These are phyloP conservation scores for Trichoderma asperellum DNA, from an alignment of 2,329 filamentous ascomycete species.

Conservation along the genomic window DNA sequence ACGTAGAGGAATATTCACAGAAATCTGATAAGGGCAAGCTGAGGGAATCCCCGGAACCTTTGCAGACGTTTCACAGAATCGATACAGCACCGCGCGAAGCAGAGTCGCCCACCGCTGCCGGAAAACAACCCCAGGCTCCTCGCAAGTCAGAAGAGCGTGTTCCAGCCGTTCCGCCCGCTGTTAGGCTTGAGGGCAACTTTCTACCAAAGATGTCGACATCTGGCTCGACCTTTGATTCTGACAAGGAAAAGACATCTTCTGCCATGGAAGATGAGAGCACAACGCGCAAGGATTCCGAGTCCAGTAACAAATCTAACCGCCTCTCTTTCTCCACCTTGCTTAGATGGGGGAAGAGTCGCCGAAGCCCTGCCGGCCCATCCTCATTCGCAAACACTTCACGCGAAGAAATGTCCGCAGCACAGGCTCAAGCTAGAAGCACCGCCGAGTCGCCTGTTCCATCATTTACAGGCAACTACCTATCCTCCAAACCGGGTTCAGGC, in stretches of 20 bases:
- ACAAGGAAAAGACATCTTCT: slow-evolving; percentile 43
- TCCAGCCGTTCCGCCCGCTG: slow-evolving; percentile 35
- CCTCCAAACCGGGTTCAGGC: slow-evolving; percentile 44
- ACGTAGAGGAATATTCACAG: slow-evolving; percentile 30
- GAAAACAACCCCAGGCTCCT: neutral
- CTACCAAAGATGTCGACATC: slow-evolving; percentile 54
- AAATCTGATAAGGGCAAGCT: slow-evolving; percentile 22
- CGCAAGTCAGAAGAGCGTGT: slow-evolving; percentile 33
- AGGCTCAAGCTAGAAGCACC: slow-evolving; percentile 37
- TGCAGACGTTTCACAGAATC: slow-evolving; percentile 40
- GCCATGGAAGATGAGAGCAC: slow-evolving; percentile 54
- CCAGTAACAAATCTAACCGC: slow-evolving; percentile 50
- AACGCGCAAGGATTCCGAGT: slow-evolving; percentile 59
- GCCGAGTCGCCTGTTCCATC: slow-evolving; percentile 14
- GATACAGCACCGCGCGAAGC: slow-evolving; percentile 34
- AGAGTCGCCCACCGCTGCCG: neutral
- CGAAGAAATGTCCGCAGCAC: slow-evolving; percentile 69
- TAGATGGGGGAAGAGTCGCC: slow-evolving; percentile 66
- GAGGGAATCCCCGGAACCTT: slow-evolving; percentile 33
- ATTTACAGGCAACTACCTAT: slow-evolving; percentile 36
- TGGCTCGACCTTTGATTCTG: slow-evolving; percentile 52
- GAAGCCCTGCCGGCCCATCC: slow-evolving; percentile 61
- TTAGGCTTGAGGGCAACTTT: slow-evolving; percentile 46
- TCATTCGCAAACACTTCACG: slow-evolving; percentile 93
- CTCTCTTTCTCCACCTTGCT: slow-evolving; percentile 75